Conservation (phyloP, 208 protist genomes). For the Trypanosomatidae sp. region DNA sequence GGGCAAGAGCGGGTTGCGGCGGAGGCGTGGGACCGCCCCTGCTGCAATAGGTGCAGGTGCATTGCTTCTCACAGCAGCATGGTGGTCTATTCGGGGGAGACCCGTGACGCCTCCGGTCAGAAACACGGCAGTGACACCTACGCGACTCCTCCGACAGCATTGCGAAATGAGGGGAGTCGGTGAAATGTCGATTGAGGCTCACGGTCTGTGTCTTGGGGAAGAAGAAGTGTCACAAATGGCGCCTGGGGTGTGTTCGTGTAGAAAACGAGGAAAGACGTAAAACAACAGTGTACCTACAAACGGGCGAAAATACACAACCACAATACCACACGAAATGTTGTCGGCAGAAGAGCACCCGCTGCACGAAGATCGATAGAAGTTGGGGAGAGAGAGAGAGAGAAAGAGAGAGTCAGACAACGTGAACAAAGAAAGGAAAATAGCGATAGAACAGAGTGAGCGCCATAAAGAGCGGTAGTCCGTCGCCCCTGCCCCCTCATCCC, state of each 20-base stretch:
- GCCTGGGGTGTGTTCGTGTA: neutral
- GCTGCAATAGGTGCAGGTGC: constrained; percentile 34
- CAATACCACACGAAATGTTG: neutral
- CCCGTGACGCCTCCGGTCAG: neutral
- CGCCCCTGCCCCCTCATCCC: neutral
- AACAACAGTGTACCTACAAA: neutral
- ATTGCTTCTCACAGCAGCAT: constrained; percentile 62
- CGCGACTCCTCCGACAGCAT: constrained; percentile 11
- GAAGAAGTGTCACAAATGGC: neutral
- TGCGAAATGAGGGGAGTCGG: neutral
- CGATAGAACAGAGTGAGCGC: neutral
- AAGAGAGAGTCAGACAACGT: neutral
- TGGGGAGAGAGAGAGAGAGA: neutral
- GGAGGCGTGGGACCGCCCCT: neutral
- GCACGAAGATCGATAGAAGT: neutral
- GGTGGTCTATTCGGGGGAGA: constrained; percentile 14
- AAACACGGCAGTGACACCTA: constrained; percentile 5
- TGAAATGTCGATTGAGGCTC: neutral
- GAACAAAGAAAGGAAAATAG: neutral
- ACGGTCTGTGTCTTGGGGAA: neutral
- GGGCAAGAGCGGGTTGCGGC: neutral
- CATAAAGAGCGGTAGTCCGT: neutral
- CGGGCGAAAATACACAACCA: neutral
- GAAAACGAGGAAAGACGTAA: neutral
- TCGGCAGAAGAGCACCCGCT: neutral